Percentiles rank a stretch among this genome's conserved stretches.
These are phyloP conservation scores for Neurospora hispaniola DNA, from an alignment of 495 filamentous ascomycete species.

Conservation along the genomic window DNA sequence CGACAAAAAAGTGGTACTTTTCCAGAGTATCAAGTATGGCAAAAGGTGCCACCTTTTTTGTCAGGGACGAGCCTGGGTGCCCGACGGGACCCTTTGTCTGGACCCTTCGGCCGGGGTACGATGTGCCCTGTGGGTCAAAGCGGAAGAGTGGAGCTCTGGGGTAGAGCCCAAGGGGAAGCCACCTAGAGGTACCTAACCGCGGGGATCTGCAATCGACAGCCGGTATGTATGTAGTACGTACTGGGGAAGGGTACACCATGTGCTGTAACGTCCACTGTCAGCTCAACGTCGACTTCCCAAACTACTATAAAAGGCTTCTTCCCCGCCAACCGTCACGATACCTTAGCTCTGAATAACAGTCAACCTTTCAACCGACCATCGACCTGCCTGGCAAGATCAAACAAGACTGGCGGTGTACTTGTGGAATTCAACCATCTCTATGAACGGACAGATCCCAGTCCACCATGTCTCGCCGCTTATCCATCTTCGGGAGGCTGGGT, in stretches of 20 bases:
- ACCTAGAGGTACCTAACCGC: background rate
- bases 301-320: background rate
- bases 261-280: too few species aligned
- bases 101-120: too few species aligned
- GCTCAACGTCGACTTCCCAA: too few species aligned
- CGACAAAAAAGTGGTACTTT: too few species aligned
- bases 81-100: too few species aligned
- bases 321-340: background rate
- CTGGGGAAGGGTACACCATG: too few species aligned
- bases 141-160: background rate
- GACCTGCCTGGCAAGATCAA: background rate
- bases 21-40: too few species aligned
- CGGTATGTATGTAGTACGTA: too few species aligned
- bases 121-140: background rate
- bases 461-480: constrained; percentile 3
- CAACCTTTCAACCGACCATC: background rate
- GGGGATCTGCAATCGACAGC: background rate
- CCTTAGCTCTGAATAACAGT: background rate
- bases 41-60: too few species aligned
- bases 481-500: background rate
- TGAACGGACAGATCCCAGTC: background rate
- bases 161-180: background rate
- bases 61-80: too few species aligned
- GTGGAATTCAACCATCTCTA: background rate
- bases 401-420: background rate